phyloP scores from a whole-genome alignment of 2,329 filamentous ascomycete species.

The Exophiala aquamarina region DNA sequence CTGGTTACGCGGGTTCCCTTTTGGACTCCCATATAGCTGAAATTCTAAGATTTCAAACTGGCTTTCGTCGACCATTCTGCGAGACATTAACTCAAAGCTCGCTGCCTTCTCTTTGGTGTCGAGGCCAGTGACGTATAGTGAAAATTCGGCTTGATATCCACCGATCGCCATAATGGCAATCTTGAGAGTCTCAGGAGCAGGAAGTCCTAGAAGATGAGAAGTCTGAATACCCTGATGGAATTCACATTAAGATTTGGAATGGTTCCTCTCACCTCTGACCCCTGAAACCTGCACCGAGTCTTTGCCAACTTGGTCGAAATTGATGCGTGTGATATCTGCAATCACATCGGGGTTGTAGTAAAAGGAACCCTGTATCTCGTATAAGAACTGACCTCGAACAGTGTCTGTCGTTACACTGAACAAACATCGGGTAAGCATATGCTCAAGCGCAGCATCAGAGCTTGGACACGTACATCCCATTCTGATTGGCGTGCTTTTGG shows the following conservation, averaged over 20 bases:
- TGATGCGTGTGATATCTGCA: constrained; percentile 39
- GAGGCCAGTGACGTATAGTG: constrained; percentile 50
- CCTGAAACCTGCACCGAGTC: constrained; percentile 41
- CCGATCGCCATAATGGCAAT: constrained; percentile 49
- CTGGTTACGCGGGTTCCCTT: constrained; percentile 40
- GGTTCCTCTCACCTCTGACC: constrained; percentile 33
- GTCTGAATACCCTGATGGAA: constrained; percentile 29
- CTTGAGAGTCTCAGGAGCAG: constrained; percentile 52
- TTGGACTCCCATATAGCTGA: constrained; percentile 43
- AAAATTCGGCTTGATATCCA: constrained; percentile 47
- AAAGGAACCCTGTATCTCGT: constrained; percentile 48
- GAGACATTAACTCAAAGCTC: constrained; percentile 36
- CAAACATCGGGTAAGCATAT: too few species aligned
- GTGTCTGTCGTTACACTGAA: constrained; percentile 34
- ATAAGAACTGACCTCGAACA: constrained; percentile 48
- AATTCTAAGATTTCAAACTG: constrained; percentile 49
- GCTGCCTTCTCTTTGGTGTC: constrained; percentile 43
- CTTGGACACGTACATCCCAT: constrained; percentile 33
- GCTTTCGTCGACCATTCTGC: constrained; percentile 35
- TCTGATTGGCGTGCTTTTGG: constrained; percentile 46
- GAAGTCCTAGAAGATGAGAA: constrained; percentile 36
- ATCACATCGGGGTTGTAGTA: constrained; percentile 50
- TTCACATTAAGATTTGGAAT: constrained; percentile 10
- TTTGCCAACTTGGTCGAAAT: constrained; percentile 34
- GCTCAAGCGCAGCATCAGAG: too few species aligned